Base-by-base conservation (phyloP, 2,329 filamentous ascomycete species). In the Thelonectria rubi region DNA sequence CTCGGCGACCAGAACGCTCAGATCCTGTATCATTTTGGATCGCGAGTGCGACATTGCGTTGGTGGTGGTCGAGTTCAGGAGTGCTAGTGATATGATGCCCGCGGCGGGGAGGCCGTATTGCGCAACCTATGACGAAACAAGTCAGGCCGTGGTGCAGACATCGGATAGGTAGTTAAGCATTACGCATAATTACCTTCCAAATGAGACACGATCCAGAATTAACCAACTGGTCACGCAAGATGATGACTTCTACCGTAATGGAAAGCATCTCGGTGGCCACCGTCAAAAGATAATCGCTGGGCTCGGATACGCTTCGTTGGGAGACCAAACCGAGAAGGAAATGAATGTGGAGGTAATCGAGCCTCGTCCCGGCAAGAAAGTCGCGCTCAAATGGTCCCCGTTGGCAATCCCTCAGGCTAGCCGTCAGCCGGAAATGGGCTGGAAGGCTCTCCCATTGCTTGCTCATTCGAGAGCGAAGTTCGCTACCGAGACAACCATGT, bases 71-170 rank as follows among this genome's bases (percentile, higher is more conserved):
- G 49, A 46, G 5, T 65, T 62, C 3, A 67, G 34, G 6, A 67
- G 48, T 7, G 60, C 47, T 1, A 67, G 50, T 5, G 57, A 65
- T 3, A 67, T 52, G 3, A 65, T 54, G 0, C 65, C 65, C 8
- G 63, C 63, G 5, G 65, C 65, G 12, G 65, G 60, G 1, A 67
- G 52, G 12, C 65, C 65, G 24, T 59, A 67, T 14, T 63, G 55
- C 1, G 63, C 58, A 21, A 67, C 57, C 65, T 67, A n/a, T n/a
- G n/a, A n/a, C n/a, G n/a, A n/a, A n/a, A n/a, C n/a, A n/a, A n/a
- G n/a, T n/a, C n/a, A n/a, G n/a, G n/a, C n/a, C 20, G 5, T 18
- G 3, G 1, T 34, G 12, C 30, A 11, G 14, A 42, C 12, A 37
- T 21, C 32, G 18, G 11, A 40, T 30, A 9, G 30, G 17, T 2